These are phyloP conservation scores for Calvatia gigantea DNA, from an alignment of 768 basidiomycete genomes.

Conservation along the genomic window DNA sequence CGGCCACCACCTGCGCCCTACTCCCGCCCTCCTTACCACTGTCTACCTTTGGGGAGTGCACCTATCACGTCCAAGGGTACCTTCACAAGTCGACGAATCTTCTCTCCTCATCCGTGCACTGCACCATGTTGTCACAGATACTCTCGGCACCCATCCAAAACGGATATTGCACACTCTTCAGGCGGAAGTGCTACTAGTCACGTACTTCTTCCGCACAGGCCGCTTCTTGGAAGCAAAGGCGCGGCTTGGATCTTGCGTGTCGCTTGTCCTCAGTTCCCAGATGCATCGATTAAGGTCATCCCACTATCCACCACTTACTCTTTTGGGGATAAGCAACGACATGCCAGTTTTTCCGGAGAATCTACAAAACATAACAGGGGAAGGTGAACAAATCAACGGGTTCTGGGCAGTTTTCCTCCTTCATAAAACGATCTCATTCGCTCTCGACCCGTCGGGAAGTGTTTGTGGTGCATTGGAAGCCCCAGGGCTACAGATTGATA, in stretches of 20 bases:
- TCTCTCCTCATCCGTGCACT: conserved; percentile 48
- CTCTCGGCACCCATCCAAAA: conserved; percentile 46
- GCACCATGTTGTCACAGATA: conserved; percentile 41
- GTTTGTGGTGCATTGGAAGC: conserved; percentile 54
- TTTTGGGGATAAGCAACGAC: conserved; percentile 35
- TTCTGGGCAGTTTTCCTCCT: conserved; percentile 63
- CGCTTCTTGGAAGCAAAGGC: conserved; percentile 59
- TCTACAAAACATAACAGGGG: conserved; percentile 47
- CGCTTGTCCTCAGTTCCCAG: conserved; percentile 42
- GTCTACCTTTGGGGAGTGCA: conserved; percentile 53
- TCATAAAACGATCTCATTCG: conserved; percentile 54
- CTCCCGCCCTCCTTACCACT: conserved; percentile 44
- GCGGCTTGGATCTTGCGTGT: conserved; percentile 50
- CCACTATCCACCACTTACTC: conserved; percentile 30
- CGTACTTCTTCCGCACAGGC: conserved; percentile 62
- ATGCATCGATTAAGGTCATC: conserved; percentile 44
- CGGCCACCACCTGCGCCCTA: conserved; percentile 42
- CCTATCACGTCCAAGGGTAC: conserved; percentile 30
- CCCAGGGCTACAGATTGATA: conserved; percentile 46
- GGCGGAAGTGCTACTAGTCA: conserved; percentile 59
- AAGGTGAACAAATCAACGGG: conserved; percentile 62
- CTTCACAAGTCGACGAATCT: conserved; percentile 39
- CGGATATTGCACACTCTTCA: conserved; percentile 53
- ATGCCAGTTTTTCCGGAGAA: conserved; percentile 39
- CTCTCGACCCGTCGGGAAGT: conserved; percentile 47